A percentile compares a stretch with the other conserved stretches of the same genome.
phyloP scores from a whole-genome alignment of 1,284 basidiomycete genomes.

The Mrakiaceae sp. region DNA sequence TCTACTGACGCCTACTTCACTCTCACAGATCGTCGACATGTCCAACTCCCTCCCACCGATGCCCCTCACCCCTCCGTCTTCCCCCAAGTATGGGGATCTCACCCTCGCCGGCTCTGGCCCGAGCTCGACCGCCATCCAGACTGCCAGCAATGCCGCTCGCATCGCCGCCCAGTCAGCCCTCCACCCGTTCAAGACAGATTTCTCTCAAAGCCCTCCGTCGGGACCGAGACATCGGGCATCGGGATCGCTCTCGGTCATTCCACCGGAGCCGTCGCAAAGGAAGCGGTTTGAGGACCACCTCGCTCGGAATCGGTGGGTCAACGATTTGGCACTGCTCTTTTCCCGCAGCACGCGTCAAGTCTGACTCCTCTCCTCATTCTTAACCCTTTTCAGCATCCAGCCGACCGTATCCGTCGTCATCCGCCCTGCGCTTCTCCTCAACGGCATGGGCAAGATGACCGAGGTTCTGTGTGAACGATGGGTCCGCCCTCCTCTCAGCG shows the following conservation, averaged over 20 bases:
- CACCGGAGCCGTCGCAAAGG: background rate
- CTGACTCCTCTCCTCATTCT: background rate
- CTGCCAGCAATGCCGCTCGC: background rate
- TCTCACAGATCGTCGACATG: constrained; percentile 30
- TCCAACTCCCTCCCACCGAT: constrained; percentile 24
- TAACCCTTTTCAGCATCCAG: constrained; percentile 1
- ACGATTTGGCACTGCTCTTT: background rate
- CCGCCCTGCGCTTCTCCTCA: constrained; percentile 5
- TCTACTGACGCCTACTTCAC: background rate
- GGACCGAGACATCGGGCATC: background rate
- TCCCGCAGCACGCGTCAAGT: too few species aligned
- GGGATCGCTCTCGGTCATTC: background rate
- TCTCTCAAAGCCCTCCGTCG: background rate
- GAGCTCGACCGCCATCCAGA: background rate
- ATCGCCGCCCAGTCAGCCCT: background rate
- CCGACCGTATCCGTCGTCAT: background rate
- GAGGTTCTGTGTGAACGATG: background rate
- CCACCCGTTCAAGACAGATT: background rate
- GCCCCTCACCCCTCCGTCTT: constrained; percentile 15
- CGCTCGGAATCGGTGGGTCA: background rate
- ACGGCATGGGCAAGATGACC: background rate
- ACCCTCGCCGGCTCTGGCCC: too few species aligned
- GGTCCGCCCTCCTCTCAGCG: background rate
- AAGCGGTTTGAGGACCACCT: background rate
- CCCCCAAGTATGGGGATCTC: constrained; percentile 11